Conservation (phyloP, 176 grass and related monocot genomes). For the Cymbopogon citratus region DNA sequence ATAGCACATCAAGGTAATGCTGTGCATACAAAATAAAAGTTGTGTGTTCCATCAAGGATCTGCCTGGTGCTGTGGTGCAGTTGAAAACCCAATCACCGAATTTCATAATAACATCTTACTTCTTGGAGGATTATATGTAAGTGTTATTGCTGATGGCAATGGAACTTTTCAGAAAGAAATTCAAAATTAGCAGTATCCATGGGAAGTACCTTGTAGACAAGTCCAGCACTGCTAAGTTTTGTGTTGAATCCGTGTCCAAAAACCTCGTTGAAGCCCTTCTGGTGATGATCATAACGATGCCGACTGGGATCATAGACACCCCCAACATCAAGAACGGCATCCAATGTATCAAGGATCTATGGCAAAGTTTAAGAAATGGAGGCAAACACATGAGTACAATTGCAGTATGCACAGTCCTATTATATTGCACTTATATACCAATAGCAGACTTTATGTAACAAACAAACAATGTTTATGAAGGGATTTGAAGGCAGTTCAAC, state of each 20-base stretch:
- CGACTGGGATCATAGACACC: slow-evolving; percentile 82
- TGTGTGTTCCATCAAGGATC: background rate
- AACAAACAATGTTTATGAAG: background rate
- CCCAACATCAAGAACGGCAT: slow-evolving; percentile 95
- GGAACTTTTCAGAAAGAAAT: background rate
- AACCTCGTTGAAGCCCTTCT: slow-evolving; percentile 85
- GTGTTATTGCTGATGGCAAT: background rate
- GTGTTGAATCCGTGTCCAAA: slow-evolving; percentile 96
- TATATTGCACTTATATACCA: background rate
- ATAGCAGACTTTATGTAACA: background rate
- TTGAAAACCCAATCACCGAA: background rate
- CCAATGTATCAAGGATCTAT: slow-evolving; percentile 78
- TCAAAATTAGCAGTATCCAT: background rate
- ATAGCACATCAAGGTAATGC: background rate
- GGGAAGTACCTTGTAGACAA: slow-evolving; percentile 85
- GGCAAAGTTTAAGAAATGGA: slow-evolving; percentile 13
- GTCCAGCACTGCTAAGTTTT: slow-evolving; percentile 98
- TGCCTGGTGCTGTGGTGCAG: background rate
- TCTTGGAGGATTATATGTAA: background rate
- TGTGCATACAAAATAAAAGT: background rate
- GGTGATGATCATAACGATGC: slow-evolving; percentile 92
- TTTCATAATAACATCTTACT: background rate
- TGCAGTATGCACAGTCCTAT: background rate
- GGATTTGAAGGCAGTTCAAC: background rate
- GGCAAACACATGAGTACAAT: background rate